These are phyloP conservation scores for Sphaceloma murrayae DNA, from an alignment of 2,329 filamentous ascomycete genomes.

Conservation along the genomic window DNA sequence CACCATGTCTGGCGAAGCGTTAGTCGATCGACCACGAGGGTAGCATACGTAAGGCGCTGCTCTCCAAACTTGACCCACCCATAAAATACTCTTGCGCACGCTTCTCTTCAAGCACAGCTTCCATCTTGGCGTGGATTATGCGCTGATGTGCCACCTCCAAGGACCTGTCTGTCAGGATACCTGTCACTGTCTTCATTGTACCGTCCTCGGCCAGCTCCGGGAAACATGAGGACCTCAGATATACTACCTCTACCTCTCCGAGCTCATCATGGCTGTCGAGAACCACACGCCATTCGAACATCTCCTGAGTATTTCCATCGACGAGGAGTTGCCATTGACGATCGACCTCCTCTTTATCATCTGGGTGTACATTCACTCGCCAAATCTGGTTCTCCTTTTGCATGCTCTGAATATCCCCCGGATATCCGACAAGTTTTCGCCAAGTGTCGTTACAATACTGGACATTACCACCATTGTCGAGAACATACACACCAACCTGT, in stretches of 20 bases:
- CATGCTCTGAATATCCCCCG: constrained; percentile 2
- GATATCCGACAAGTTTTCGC: constrained; percentile 19
- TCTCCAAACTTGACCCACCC: constrained; percentile 23
- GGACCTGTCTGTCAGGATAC: constrained; percentile 37
- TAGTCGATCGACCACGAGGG: too few species aligned
- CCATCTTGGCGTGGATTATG: constrained; percentile 25
- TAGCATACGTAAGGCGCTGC: too few species aligned
- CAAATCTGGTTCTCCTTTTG: too few species aligned
- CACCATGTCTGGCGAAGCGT: constrained; percentile 35
- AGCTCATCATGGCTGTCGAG: constrained; percentile 18
- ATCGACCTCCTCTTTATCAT: background rate
- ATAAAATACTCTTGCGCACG: constrained; percentile 31
- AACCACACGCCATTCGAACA: constrained; percentile 18
- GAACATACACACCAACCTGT: constrained; percentile 20
- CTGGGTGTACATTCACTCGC: constrained; percentile 18
- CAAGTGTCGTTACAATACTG: constrained; percentile 22
- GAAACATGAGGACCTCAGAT: constrained; percentile 21
- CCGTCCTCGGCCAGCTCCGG: constrained; percentile 27
- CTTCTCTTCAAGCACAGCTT: constrained; percentile 31
- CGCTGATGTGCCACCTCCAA: constrained; percentile 37
- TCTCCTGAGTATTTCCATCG: background rate
- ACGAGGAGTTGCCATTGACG: background rate
- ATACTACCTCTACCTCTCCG: constrained; percentile 19
- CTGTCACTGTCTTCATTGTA: constrained; percentile 32
- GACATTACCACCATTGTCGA: constrained; percentile 19